Percentiles rank a stretch among this genome's conserved stretches.
Conservation (phyloP, 768 basidiomycete genomes). For the Kwoniella shandongensis region DNA sequence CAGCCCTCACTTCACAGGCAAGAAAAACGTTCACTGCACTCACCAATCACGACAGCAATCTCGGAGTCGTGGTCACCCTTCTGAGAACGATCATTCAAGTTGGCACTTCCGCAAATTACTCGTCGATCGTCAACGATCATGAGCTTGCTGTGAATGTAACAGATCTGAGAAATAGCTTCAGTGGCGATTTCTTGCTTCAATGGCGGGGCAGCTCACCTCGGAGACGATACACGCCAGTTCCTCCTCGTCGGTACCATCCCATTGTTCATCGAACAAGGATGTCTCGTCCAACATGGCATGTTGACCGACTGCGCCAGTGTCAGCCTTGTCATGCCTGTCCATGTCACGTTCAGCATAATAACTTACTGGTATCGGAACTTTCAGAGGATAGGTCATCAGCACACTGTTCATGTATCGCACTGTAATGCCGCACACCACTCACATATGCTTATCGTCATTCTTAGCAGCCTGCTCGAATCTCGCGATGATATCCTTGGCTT, state of each 20-base stretch:
- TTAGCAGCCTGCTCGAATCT: constrained; percentile 70
- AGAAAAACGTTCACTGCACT: constrained; percentile 2
- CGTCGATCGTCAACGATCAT: constrained; percentile 93
- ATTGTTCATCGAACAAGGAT: constrained; percentile 69
- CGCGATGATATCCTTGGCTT: constrained; percentile 67
- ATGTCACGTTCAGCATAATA: constrained; percentile 6
- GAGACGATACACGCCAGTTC: constrained; percentile 72
- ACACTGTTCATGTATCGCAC: neutral
- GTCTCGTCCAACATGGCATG: constrained; percentile 70
- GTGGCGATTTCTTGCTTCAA: constrained; percentile 20
- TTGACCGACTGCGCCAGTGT: constrained; percentile 61
- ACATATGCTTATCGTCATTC: constrained; percentile 46
- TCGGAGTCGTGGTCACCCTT: constrained; percentile 88
- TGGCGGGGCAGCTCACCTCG: constrained; percentile 42
- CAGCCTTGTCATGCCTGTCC: neutral
- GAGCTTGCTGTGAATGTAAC: constrained; percentile 56
- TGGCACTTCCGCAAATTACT: constrained; percentile 93
- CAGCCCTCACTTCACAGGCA: neutral
- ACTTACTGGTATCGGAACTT: constrained; percentile 45
- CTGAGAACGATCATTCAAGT: constrained; percentile 56
- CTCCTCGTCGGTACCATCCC: constrained; percentile 79
- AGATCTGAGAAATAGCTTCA: constrained; percentile 59
- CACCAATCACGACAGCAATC: constrained; percentile 75
- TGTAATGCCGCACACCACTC: constrained; percentile 11
- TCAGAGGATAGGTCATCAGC: neutral